Conservation (phyloP, 768 basidiomycete species). For the Macrocybe gigantea region DNA sequence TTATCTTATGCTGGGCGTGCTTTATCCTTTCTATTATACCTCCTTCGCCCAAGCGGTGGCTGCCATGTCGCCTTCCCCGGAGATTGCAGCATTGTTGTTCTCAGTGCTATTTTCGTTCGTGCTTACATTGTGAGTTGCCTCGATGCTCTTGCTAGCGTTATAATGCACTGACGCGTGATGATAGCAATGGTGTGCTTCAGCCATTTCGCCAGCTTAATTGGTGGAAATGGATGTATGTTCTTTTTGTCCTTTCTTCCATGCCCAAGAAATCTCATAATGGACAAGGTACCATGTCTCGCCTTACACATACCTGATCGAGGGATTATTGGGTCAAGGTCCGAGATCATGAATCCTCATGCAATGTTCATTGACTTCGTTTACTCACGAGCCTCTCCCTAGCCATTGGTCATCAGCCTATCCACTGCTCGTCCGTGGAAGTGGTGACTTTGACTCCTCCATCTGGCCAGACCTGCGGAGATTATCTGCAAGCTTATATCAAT, state of each 20-base stretch:
- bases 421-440: constrained; percentile 60
- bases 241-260: too few species aligned
- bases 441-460: constrained; percentile 52
- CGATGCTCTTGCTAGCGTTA: not conserved
- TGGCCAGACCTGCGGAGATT: constrained; percentile 51
- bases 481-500: constrained; percentile 44
- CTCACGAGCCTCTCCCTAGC: constrained; percentile 32
- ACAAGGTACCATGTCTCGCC: constrained; percentile 36
- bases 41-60: constrained; percentile 58
- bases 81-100: constrained; percentile 54
- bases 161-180: too few species aligned
- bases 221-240: constrained; percentile 67
- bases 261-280: not conserved
- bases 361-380: constrained; percentile 21
- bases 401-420: constrained; percentile 41
- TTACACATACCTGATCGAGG: constrained; percentile 47
- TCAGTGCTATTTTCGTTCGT: constrained; percentile 58
- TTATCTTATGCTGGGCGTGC: constrained; percentile 47
- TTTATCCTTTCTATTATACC: constrained; percentile 62
- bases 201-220: constrained; percentile 55
- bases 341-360: constrained; percentile 8
- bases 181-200: constrained; percentile 63
- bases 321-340: constrained; percentile 40
- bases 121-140: constrained; percentile 47
- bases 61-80: constrained; percentile 52